Percentiles rank a stretch among this genome's conserved stretches.
Evolutionary conservation across 164 flowering plant species (phyloP).

Genomic region (Magnolia sinica): DNA sequence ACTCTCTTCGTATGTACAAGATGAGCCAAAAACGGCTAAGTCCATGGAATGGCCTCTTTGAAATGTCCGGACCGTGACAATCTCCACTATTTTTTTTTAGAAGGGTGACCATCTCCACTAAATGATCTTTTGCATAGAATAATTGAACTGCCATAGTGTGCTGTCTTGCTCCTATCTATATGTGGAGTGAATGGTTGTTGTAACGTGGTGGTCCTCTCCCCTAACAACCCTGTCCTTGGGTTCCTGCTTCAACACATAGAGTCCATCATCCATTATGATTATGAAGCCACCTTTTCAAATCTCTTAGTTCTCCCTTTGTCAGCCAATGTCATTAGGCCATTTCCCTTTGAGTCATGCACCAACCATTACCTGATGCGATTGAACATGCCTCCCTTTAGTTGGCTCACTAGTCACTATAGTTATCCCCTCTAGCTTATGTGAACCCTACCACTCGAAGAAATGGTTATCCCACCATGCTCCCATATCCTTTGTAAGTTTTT

Average conservation of each 20-base stretch:
- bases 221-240: background rate
- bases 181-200: background rate
- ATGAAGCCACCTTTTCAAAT: background rate
- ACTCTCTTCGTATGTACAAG: no score
- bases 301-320: background rate
- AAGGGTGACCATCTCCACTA: no score
- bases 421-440: no score
- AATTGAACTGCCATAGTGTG: background rate
- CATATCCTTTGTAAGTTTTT: no score
- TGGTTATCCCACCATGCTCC: no score
- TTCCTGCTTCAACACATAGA: background rate
- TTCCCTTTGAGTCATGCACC: background rate
- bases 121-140: background rate
- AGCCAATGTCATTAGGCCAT: background rate
- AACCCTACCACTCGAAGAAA: no score
- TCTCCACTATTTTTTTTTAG: no score
- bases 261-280: background rate
- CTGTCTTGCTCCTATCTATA: background rate
- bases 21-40: no score
- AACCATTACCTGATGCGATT: background rate
- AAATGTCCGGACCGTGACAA: no score
- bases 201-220: background rate
- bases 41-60: no score
- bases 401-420: no score
- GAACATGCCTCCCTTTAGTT: no score